These are phyloP conservation scores for Kazachstania sp. DNA, from an alignment of 1,139 yeast genomes.

Conservation along the genomic window DNA sequence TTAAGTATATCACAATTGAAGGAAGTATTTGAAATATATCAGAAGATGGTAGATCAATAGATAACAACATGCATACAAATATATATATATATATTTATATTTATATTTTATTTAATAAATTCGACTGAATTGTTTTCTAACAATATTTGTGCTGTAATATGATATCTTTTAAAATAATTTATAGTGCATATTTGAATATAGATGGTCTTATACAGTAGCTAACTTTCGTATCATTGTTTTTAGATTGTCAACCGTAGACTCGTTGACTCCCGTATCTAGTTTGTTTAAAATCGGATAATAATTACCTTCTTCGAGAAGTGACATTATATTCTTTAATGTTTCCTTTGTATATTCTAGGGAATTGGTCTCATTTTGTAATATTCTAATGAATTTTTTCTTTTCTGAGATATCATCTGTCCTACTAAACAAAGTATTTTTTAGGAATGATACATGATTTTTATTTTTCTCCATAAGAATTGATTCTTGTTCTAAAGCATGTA, in stretches of 20 bases:
- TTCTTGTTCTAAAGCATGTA: constrained; percentile 46
- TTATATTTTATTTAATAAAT: too few relatives aligned
- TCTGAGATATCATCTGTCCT: constrained; percentile 36
- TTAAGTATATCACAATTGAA: constrained; percentile 22
- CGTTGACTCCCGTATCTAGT: background rate
- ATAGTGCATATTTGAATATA: background rate
- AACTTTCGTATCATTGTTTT: constrained; percentile 7
- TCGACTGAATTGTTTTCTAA: too few relatives aligned
- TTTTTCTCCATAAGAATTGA: constrained; percentile 18
- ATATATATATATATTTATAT: background rate
- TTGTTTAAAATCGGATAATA: constrained; percentile 12
- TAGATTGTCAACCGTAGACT: background rate
- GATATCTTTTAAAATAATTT: too few relatives aligned
- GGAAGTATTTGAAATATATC: constrained; percentile 27
- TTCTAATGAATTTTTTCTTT: constrained; percentile 42
- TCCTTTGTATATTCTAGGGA: constrained; percentile 22
- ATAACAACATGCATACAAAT: background rate
- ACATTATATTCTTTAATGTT: constrained; percentile 13
- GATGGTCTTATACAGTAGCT: constrained; percentile 3
- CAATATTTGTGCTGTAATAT: too few relatives aligned
- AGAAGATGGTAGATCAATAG: constrained; percentile 18
- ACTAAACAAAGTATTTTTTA: constrained; percentile 33
- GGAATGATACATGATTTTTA: constrained; percentile 33
- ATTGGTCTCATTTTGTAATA: constrained; percentile 37
- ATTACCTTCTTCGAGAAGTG: constrained; percentile 11